Evolutionary conservation across 176 grass and related monocot genomes (phyloP), one percentile per base, ranked within the genome.

Genomic region (Oryza rufipogon): DNA sequence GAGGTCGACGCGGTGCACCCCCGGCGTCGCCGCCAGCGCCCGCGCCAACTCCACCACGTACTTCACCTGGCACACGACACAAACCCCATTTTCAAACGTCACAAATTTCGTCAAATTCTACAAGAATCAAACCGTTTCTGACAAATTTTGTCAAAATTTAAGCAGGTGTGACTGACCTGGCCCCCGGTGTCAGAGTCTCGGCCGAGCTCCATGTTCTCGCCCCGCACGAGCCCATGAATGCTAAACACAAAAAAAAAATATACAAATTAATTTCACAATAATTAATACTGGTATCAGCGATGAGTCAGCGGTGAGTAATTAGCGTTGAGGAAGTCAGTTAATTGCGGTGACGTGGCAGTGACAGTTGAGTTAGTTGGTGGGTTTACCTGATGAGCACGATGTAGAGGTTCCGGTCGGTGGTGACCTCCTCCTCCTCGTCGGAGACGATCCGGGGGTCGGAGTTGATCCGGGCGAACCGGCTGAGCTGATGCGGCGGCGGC

Each of bases 201-300:
- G 9, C 96, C 93, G 8, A 98, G 75, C 83, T 98, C 96, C 96
- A 98, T 98, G 78, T 98, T 95, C 67, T 98, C 96, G 6, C 96
- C 96, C 7, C 96, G 91, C 47, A 95, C 74, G 6, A 98, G 89
- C 14, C 96, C 96, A n/a, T 95, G 93, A 17, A 98, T 86, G 74
- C 96, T 98, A 52, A 73, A 68, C 16, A 63, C 30, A 5, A 0
- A 77, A 5, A 70, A 70, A 73, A 66, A 73, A 66, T 2, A 23
- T 3, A 20, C 7, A 28, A 2, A 45, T 45, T 38, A 38, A 38
- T 38, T 6, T 38, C 36, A 38, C 36, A 38, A 32, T 32, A 32
- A 32, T 32, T 32, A 32, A 32, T 32, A 32, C 30, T 2, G 30
- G 30, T 32, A 32, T 32, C 30, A 32, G 30, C 30, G 30, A 61